Base-by-base conservation (phyloP, 2,329 filamentous ascomycete genomes). In the Hypocreales sp. region DNA sequence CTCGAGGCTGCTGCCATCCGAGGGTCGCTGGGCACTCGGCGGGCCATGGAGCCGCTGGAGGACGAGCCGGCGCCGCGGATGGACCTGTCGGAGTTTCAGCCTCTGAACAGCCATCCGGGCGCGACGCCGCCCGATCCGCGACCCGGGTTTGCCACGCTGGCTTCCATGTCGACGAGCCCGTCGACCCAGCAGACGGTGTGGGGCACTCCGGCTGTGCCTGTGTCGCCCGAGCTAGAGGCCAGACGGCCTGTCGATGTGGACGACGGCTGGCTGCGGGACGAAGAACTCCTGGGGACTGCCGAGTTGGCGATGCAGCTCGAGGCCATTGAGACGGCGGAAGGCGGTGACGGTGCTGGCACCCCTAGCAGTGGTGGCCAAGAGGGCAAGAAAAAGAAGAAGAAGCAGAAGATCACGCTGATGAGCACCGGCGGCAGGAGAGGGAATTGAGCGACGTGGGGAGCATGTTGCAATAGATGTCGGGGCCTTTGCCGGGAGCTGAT, bases 231-330 rank as follows among this genome's bases (percentile, higher is more conserved):
- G 8, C 41, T 72, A 16, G 51, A 51, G 16, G 47, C 61, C 3
- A 34, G 52, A 1, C 32, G 28, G n/a, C 8, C 40, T 48, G 32
- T 33, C 28, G 16, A 34, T 5, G 31, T 28, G 8, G 72, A 84
- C 35, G 86, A 94, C 46, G 87, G 86, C 1, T 94, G 86, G 86
- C 58, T 87, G 11, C 75, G 80, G 40, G 82, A 76, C 2, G 81
- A 92, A 42, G 74, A 78, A 31, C 71, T 93, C 31, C 47, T 92
- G 11, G 59, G 53, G 1, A 56, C 57, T 4, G 64, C 69, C 2
- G 77, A 83, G 30, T 43, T 75, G 5, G 60, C 67, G 10, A 48
- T 64, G 41, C 68, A 74, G 47, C 58, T 74, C 42, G 62, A 72
- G 40, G 67, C 67, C 3, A 46, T 70, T 28, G 47, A 61, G 13